Percentiles rank a stretch among this genome's conserved stretches.
Evolutionary conservation across 495 filamentous ascomycete genomes (phyloP).

Genomic region (Neurospora tetraspora): DNA sequence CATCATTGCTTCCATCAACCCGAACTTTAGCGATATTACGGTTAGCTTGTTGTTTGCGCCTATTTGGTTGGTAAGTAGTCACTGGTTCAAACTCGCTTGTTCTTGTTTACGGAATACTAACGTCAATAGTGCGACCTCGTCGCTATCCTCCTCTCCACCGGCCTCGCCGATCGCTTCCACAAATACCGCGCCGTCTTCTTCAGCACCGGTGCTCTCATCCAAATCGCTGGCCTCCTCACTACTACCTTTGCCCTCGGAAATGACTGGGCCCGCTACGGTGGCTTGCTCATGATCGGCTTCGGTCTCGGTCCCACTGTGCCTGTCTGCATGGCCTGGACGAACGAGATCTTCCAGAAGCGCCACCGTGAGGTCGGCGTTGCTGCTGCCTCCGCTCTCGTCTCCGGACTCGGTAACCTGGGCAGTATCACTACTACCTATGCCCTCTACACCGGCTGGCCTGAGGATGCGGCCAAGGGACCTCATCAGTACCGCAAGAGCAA

Average conservation of each 20-base stretch:
- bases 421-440: conserved; percentile 84
- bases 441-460: conserved; percentile 75
- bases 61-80: conserved; percentile 70
- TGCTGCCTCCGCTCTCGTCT: conserved; percentile 77
- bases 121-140: conserved; percentile 63
- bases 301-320: conserved; percentile 87
- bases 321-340: conserved; percentile 88
- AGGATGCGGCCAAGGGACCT: conserved; percentile 54
- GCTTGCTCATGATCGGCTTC: conserved; percentile 83
- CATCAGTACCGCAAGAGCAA: conserved; percentile 76
- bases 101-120: neutral
- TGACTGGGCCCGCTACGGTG: conserved; percentile 79
- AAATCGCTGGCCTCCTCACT: conserved; percentile 73
- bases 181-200: conserved; percentile 78
- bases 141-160: conserved; percentile 77
- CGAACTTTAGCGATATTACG: conserved; percentile 58
- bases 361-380: conserved; percentile 89
- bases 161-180: conserved; percentile 81
- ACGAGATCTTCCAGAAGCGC: conserved; percentile 78
- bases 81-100: neutral
- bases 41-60: conserved; percentile 78
- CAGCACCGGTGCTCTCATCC: conserved; percentile 57
- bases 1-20: conserved; percentile 73
- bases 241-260: conserved; percentile 64
- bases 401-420: conserved; percentile 75